Base-by-base conservation (phyloP, 2,329 filamentous ascomycete species). In the Fusarium udum region DNA sequence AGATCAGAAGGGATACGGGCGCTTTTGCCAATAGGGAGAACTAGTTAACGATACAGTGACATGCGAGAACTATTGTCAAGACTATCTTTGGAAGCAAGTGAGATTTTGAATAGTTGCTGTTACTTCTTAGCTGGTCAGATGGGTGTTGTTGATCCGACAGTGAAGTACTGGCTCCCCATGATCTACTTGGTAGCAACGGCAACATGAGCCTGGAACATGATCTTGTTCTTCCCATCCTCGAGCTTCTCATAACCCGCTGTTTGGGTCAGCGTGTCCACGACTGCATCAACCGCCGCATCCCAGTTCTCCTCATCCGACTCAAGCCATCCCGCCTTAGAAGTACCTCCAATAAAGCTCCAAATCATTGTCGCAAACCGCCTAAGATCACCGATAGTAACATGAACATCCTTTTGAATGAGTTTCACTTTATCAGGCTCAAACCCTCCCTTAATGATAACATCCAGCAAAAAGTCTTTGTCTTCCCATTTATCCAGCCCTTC, bases 291-390 rank as follows among this genome's bases (percentile, higher is more conserved):
- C 1, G 67, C 69, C 2, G 1, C 4, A 8, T 68, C 58, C 69
- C 68, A 72, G 7, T 60, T 43, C 20, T 56, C 53, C 3, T 71
- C 63, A 53, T 72, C 69, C 1, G 58, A 61, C 20, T 64, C 16
- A 4, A 71, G 20, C 68, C 69, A 72, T 8, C 69, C 69, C 1
- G 22, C 63, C 18, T 42, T 39, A 0, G 66, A 66, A 2, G 36
- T 72, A 0, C 69, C 69, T 2, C 57, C 69, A 14, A 71, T 68
- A 1, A 71, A 72, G 1, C 67, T 72, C 69, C 67, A 71, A 0
- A 67, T 26, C 66, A 71, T 67, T 0, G 32, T 56, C 6, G 67
- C 31, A 6, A 71, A 71, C 6, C 36, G 46, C 7, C 16, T 36
- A 1, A 71, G n/a, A 16, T 62, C 46, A 4, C 63, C 63, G 10